These are phyloP conservation scores for Phlegmacium glaucopus DNA, from an alignment of 768 basidiomycete species.

Conservation along the genomic window DNA sequence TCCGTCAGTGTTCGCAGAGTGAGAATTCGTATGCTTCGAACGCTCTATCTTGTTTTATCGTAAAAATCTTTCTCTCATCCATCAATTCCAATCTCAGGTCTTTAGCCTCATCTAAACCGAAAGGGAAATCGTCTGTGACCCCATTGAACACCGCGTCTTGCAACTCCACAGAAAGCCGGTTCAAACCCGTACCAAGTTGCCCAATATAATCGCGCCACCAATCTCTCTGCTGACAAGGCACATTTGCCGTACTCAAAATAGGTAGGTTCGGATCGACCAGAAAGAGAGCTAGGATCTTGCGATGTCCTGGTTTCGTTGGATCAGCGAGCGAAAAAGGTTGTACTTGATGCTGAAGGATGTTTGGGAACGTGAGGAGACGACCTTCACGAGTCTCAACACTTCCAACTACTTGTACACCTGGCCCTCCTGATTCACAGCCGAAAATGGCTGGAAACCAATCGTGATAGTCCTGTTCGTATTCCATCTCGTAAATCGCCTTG, in stretches of 20 bases:
- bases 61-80: constrained; percentile 4
- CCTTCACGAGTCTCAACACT: constrained; percentile 24
- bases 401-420: constrained; percentile 23
- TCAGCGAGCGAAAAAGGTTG: constrained; percentile 31
- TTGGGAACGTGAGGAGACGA: constrained; percentile 33
- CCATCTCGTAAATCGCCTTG: not conserved
- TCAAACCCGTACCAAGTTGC: not conserved
- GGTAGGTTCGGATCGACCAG: constrained; percentile 28
- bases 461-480: constrained; percentile 18
- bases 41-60: not conserved
- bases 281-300: constrained; percentile 37
- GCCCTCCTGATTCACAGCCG: constrained; percentile 8
- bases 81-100: constrained; percentile 2
- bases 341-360: constrained; percentile 33
- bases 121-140: not conserved
- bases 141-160: not conserved
- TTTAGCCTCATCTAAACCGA: not conserved
- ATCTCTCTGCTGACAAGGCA: constrained; percentile 7
- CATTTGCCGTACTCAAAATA: constrained; percentile 19
- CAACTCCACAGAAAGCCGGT: not conserved
- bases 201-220: constrained; percentile 8
- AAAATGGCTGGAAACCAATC: constrained; percentile 19
- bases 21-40: constrained; percentile 4
- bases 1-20: not conserved
- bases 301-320: constrained; percentile 30